Conservation (phyloP, 441 rosid species). For the Mallotus japonicus region DNA sequence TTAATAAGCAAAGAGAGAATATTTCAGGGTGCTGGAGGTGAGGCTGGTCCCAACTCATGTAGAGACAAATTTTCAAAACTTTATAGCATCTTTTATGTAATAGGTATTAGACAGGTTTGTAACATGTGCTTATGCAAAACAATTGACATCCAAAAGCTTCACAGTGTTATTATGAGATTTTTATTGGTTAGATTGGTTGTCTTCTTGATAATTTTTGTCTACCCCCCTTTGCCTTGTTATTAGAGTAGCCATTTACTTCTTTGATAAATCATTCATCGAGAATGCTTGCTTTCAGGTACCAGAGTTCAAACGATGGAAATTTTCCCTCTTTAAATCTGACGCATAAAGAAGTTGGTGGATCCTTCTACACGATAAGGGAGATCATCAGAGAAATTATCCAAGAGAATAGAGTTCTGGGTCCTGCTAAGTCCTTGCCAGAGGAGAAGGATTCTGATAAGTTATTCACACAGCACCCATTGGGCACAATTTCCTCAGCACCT, state of each 20-base stretch:
- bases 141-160: neutral
- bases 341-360: conserved; percentile 95
- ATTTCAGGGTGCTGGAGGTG: neutral
- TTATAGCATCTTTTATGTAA: neutral
- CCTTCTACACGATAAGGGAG: conserved; percentile 90
- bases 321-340: conserved; percentile 90
- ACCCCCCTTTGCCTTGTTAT: neutral
- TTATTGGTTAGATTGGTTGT: neutral
- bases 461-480: conserved; percentile 48
- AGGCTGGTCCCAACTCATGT: neutral
- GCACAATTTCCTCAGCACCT: conserved; percentile 54
- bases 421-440: conserved; percentile 50
- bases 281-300: conserved; percentile 57
- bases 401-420: conserved; percentile 90
- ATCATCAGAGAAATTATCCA: conserved; percentile 93
- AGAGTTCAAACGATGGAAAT: conserved; percentile 61
- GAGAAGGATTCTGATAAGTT: conserved; percentile 38
- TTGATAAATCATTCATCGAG: conserved; percentile 14
- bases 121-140: neutral
- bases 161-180: neutral
- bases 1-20: neutral
- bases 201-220: neutral
- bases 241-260: conserved; percentile 2
- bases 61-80: neutral
- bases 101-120: neutral